Base-by-base conservation (phyloP, 75 land plant genomes). In the Selaginella tamariscina region DNA sequence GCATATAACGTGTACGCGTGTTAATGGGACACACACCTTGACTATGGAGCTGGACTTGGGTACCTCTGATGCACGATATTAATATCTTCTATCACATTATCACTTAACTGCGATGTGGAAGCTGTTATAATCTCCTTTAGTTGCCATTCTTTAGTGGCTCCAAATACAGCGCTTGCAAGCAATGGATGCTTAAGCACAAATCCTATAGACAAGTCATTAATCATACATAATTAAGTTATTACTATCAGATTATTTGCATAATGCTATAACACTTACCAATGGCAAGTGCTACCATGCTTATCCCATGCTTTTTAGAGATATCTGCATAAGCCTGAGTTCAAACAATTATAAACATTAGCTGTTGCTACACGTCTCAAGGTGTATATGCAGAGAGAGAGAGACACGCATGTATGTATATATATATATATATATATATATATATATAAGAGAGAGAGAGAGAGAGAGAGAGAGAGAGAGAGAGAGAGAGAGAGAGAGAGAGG, bases 31-130 rank as follows among this genome's bases (percentile, higher is more conserved):
- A n/a, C n/a, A n/a, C n/a, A n/a, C n/a, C n/a, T n/a, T n/a, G n/a
- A n/a, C 49, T 39, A 89, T 18, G 91, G 91, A 32, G 91, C 83
- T 65, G 91, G 87, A 67, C 84, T 89, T 23, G 87, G 87, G 71
- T 76, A 87, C 56, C 20, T 74, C 2, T 67, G 55, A 68, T 89
- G 87, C 20, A 89, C 75, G 11, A 66, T 56, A 69, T 89, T 65
- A 32, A 89, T 80, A 18, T 89, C 91, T 2, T 55, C 32, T 27
- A 89, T 31, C 0, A 87, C 73, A 39, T 89, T 79, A 28, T 67
- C 65, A 64, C 76, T 74, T 28, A 89, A 83, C 60, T 78, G 54
- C 33, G 86, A 57, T 18, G 75, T 24, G 64, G 63, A 67, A 27
- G 83, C 78, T 55, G 84, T 67, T 26, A 89, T 31, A 24, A 87